A percentile compares a stretch with the other conserved stretches of the same genome.
Conservation (phyloP, 176 grass and related monocot species). For the Triticum monococcum region DNA sequence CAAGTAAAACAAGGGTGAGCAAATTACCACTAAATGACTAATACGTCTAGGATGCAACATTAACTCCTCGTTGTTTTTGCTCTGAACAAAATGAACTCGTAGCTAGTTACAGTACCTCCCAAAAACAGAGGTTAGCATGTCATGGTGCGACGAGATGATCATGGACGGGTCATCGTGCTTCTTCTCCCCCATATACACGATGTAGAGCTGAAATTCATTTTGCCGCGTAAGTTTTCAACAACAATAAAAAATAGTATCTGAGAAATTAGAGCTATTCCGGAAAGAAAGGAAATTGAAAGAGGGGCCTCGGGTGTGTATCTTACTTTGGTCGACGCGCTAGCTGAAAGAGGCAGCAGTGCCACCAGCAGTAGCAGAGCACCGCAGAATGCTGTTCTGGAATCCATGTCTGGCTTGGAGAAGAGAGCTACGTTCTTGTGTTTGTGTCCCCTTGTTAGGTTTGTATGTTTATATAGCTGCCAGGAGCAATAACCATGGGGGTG, state of each 20-base stretch:
- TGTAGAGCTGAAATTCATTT: constrained; percentile 17
- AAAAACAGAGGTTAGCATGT: not conserved
- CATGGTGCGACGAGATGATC: constrained; percentile 10
- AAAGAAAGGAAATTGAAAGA: not conserved
- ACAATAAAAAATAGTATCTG: not conserved
- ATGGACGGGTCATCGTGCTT: not conserved
- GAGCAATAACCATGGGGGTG: not conserved
- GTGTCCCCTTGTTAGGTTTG: not conserved
- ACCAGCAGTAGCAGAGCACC: not conserved
- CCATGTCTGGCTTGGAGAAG: not conserved
- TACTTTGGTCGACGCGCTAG: constrained; percentile 18
- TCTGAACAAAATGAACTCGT: too few species aligned
- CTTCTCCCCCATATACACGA: constrained; percentile 26
- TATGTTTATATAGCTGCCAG: not conserved
- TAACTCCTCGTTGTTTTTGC: too few species aligned
- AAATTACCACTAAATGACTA: too few species aligned
- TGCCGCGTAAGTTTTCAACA: not conserved
- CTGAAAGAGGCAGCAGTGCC: not conserved
- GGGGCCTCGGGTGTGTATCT: not conserved
- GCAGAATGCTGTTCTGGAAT: not conserved
- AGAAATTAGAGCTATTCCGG: not conserved
- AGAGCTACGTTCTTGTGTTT: not conserved
- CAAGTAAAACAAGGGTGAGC: too few species aligned
- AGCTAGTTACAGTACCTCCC: not conserved
- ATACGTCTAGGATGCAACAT: not conserved